A percentile compares a stretch with the other conserved stretches of the same genome.
Evolutionary conservation across 2,329 filamentous ascomycete genomes (phyloP).

Genomic region (Calcarisporium arbuscula): DNA sequence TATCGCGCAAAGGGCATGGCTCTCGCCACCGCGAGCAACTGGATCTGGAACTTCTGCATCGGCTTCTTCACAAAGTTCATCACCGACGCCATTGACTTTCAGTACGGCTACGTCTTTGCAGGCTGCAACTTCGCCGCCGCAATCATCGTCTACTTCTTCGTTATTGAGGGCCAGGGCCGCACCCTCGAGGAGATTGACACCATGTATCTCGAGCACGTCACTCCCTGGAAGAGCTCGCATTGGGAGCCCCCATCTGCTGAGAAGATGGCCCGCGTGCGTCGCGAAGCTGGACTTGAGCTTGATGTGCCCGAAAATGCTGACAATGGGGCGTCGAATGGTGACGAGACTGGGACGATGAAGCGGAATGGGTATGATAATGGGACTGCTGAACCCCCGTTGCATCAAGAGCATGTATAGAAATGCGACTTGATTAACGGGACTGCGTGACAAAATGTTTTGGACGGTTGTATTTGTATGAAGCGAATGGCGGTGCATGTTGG

Average conservation of each 20-base stretch:
- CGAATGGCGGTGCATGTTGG: too few relatives aligned
- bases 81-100: constrained; percentile 62
- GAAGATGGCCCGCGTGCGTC: constrained; percentile 35
- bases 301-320: constrained; percentile 15
- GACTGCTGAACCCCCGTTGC: constrained; percentile 1
- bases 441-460: too few relatives aligned
- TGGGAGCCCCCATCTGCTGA: constrained; percentile 43
- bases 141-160: constrained; percentile 68
- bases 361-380: background rate
- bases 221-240: constrained; percentile 53
- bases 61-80: constrained; percentile 80
- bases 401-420: constrained; percentile 7
- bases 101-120: constrained; percentile 68
- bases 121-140: constrained; percentile 61
- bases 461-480: too few relatives aligned
- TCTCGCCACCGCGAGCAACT: constrained; percentile 55
- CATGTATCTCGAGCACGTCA: constrained; percentile 64
- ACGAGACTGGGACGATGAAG: background rate
- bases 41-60: constrained; percentile 69
- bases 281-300: constrained; percentile 33
- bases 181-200: constrained; percentile 75
- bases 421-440: too few relatives aligned
- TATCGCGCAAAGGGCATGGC: constrained; percentile 57
- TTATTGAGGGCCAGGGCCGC: constrained; percentile 67
- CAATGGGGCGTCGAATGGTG: constrained; percentile 3